Conservation (phyloP, 225 moss, liverwort and hornwort genomes). For the Bryum argenteum region DNA sequence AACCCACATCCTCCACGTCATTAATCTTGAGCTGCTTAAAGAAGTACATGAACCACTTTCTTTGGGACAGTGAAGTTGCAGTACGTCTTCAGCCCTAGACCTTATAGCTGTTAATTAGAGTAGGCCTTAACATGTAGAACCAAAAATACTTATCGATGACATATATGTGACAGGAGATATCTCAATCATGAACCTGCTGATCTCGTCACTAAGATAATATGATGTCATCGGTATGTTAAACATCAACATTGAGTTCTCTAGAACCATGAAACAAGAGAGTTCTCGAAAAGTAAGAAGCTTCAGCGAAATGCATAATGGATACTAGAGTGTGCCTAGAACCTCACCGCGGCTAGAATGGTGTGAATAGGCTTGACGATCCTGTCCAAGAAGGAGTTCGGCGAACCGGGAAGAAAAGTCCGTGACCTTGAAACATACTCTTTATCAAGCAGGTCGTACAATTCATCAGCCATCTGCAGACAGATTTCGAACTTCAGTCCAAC, state of each 20-base stretch:
- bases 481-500: slow-evolving; percentile 18
- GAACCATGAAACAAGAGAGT: slow-evolving; percentile 18
- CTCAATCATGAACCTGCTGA: slow-evolving; percentile 9
- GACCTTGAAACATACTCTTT: slow-evolving; percentile 52
- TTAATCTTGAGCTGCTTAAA: slow-evolving; percentile 17
- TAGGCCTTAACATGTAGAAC: slow-evolving; percentile 6
- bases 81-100: slow-evolving; percentile 10
- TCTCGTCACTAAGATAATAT: slow-evolving; percentile 3
- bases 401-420: slow-evolving; percentile 48
- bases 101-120: slow-evolving; percentile 11
- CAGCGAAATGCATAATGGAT: slow-evolving; percentile 9
- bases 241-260: slow-evolving; percentile 2
- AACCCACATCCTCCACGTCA: slow-evolving; percentile 25
- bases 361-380: slow-evolving; percentile 74
- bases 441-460: slow-evolving; percentile 65
- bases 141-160: slow-evolving; percentile 2
- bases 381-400: slow-evolving; percentile 70
- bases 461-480: slow-evolving; percentile 81
- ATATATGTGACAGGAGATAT: slow-evolving; percentile 8
- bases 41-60: slow-evolving; percentile 3
- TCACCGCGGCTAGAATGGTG: slow-evolving; percentile 74
- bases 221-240: slow-evolving; percentile 4
- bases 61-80: slow-evolving; percentile 14
- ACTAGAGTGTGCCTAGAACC: slow-evolving; percentile 23
- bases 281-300: background rate